These are phyloP conservation scores for Mycena polygramma DNA, from an alignment of 768 basidiomycete genomes.

Conservation along the genomic window DNA sequence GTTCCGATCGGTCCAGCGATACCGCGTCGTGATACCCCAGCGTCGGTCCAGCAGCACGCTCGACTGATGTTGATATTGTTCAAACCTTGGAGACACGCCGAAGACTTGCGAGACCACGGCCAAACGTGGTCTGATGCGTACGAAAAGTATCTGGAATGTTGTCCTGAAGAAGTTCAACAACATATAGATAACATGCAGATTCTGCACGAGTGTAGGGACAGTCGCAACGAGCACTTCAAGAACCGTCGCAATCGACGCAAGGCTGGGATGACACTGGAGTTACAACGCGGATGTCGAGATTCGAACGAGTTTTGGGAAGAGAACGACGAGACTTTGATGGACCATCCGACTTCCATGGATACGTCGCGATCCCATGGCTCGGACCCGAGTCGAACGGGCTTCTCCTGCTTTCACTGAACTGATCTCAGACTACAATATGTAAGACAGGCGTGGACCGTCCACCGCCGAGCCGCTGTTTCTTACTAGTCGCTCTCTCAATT, in stretches of 20 bases:
- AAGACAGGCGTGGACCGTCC: too few relatives aligned
- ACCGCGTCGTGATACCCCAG: too few relatives aligned
- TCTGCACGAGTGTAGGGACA: constrained; percentile 45
- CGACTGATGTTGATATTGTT: background rate
- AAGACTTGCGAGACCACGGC: background rate
- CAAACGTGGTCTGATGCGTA: constrained; percentile 20
- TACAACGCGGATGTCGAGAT: background rate
- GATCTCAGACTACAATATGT: too few relatives aligned
- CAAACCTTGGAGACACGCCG: background rate
- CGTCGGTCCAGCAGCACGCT: background rate
- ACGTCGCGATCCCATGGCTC: too few relatives aligned
- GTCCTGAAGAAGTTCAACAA: constrained; percentile 1
- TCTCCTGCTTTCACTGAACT: too few relatives aligned
- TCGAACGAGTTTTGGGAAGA: constrained; percentile 15
- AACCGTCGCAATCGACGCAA: constrained; percentile 21
- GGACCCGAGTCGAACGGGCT: too few relatives aligned
- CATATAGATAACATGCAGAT: constrained; percentile 51
- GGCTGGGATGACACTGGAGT: background rate
- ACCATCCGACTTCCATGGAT: background rate
- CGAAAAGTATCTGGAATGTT: constrained; percentile 25
- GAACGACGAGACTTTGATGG: background rate
- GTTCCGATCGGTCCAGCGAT: too few relatives aligned
- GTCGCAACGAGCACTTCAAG: constrained; percentile 46
- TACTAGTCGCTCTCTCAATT: too few relatives aligned
- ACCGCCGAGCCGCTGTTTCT: too few relatives aligned